phyloP scores from a whole-genome alignment of 176 grass and related monocot genomes.

The Oropetium thomaeum region DNA sequence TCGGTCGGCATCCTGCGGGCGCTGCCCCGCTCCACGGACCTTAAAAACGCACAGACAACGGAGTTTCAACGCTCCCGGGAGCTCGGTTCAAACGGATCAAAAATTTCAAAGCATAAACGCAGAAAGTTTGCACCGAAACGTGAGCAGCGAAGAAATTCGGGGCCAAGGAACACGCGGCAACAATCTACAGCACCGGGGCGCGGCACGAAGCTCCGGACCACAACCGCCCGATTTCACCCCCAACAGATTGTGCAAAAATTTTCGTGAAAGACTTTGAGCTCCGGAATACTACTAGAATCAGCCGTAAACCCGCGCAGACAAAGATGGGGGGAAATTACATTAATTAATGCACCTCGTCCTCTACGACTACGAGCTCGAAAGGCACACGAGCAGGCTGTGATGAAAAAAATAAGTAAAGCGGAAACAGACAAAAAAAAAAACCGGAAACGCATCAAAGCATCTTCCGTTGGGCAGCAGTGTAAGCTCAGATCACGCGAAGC shows the following conservation, averaged over 20 bases:
- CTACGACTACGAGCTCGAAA: slow-evolving; percentile 23
- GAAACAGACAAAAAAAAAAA: slow-evolving; percentile 46
- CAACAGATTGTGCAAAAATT: background rate
- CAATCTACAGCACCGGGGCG: background rate
- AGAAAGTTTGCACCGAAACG: slow-evolving; percentile 11
- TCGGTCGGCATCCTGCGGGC: slow-evolving; percentile 80
- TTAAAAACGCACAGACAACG: slow-evolving; percentile 1
- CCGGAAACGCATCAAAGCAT: slow-evolving; percentile 22
- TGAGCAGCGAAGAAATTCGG: slow-evolving; percentile 5
- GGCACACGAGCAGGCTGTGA: slow-evolving; percentile 58
- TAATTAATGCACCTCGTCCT: slow-evolving; percentile 19
- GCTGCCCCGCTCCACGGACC: slow-evolving; percentile 37
- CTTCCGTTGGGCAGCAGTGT: background rate
- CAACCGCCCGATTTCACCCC: background rate
- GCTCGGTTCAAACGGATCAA: slow-evolving; percentile 44
- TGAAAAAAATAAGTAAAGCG: slow-evolving; percentile 37
- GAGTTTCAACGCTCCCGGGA: slow-evolving; percentile 10
- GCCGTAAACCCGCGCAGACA: background rate
- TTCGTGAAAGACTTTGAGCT: slow-evolving; percentile 5
- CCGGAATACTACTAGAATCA: slow-evolving; percentile 21
- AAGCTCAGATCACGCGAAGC: slow-evolving; percentile 22
- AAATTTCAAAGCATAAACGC: background rate
- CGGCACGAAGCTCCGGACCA: background rate
- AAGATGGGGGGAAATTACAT: background rate
- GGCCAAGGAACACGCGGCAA: background rate